Percentiles rank a stretch among this genome's conserved stretches.
These are phyloP conservation scores for Perkinsus olseni DNA, from an alignment of 169 alveolate species.

Conservation along the genomic window DNA sequence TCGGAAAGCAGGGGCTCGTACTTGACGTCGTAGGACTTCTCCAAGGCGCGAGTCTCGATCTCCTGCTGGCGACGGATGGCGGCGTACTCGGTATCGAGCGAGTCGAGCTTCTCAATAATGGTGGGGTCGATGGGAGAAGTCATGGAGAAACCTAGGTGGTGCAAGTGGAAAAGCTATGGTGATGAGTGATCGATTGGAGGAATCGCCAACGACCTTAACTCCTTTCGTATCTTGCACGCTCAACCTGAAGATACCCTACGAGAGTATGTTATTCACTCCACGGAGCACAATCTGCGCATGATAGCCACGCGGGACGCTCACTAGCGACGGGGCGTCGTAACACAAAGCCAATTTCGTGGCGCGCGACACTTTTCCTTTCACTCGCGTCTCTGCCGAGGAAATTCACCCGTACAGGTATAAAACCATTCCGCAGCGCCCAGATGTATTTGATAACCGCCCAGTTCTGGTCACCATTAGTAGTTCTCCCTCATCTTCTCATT, in stretches of 20 bases:
- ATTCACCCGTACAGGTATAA: no score
- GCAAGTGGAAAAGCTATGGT: background rate
- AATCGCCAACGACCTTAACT: background rate
- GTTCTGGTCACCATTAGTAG: no score
- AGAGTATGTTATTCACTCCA: background rate
- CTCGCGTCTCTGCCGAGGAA: no score
- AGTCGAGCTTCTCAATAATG: background rate
- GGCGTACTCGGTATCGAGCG: background rate
- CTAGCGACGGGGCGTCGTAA: background rate
- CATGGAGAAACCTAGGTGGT: background rate
- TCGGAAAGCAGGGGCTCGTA: background rate
- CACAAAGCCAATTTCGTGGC: background rate
- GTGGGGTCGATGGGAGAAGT: background rate
- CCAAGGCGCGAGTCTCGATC: background rate
- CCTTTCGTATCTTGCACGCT: background rate
- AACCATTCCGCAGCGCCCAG: no score
- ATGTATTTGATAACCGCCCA: no score
- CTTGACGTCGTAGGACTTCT: background rate
- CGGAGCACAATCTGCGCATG: background rate
- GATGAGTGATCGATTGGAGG: no score
- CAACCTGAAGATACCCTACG: background rate
- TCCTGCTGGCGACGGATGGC: background rate
- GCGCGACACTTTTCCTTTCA: background rate
- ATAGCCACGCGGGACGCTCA: background rate
- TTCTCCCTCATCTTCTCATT: no score